Evolutionary conservation across 2,329 filamentous ascomycete species (phyloP).

Genomic region (Pyrenochaeta sp.): DNA sequence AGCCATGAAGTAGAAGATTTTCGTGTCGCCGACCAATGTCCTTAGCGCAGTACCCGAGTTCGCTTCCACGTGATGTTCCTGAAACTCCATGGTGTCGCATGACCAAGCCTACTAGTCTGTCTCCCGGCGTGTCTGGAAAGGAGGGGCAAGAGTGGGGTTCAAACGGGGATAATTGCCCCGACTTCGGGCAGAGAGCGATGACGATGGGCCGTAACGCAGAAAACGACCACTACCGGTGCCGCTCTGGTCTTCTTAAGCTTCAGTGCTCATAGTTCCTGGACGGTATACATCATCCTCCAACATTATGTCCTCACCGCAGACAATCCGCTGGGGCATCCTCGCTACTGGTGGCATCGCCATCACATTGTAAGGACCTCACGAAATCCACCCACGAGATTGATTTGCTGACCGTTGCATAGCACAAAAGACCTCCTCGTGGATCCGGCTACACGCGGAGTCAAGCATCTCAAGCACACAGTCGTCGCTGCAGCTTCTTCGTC

Average conservation of each 20-base stretch:
- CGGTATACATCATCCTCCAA: background rate
- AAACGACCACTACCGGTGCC: background rate
- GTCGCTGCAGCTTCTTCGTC: conserved; percentile 82
- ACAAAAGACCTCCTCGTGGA: conserved; percentile 80
- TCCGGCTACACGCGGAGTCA: conserved; percentile 72
- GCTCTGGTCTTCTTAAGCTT: background rate
- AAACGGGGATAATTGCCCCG: conserved; percentile 8
- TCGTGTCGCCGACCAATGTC: no score
- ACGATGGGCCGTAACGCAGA: conserved; percentile 17
- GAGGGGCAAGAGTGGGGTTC: conserved; percentile 27
- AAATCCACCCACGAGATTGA: conserved; percentile 14
- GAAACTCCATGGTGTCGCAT: no score
- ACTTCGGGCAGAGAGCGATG: conserved; percentile 14
- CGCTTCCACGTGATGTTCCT: no score
- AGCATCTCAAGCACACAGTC: conserved; percentile 78
- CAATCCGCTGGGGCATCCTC: conserved; percentile 56
- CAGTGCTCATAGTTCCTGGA: background rate
- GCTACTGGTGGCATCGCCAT: conserved; percentile 59
- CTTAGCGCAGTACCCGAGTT: no score
- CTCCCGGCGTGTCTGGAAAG: no score
- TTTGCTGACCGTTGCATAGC: conserved; percentile 29
- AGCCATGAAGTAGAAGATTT: no score
- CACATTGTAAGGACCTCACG: conserved; percentile 49
- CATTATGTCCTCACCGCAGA: conserved; percentile 47
- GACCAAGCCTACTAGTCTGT: no score